Percentiles rank a stretch among this genome's conserved stretches.
These are phyloP conservation scores for Paramyrothecium roridum DNA, from an alignment of 2,329 filamentous ascomycete species.

Conservation along the genomic window DNA sequence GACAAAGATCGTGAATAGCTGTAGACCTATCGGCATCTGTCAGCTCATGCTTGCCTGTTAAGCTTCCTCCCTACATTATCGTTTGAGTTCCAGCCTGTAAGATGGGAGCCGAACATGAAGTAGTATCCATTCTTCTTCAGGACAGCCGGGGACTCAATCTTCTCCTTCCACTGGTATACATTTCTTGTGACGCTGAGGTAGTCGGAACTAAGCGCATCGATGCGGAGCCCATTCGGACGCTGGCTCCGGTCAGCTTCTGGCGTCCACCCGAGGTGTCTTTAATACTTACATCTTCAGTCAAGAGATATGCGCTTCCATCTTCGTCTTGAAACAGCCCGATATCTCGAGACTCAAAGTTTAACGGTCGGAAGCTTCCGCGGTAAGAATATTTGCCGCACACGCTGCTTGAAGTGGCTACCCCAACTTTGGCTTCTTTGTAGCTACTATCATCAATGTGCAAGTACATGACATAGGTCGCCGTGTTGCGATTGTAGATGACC, in stretches of 20 bases:
- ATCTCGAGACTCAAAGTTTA: conserved; percentile 44
- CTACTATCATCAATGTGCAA: conserved; percentile 62
- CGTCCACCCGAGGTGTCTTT: no score
- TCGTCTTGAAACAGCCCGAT: conserved; percentile 61
- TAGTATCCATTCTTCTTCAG: conserved; percentile 58
- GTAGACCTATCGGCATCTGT: conserved; percentile 34
- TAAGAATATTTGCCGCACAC: conserved; percentile 58
- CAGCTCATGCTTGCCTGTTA: neutral
- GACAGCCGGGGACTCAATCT: conserved; percentile 61
- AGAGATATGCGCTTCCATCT: conserved; percentile 56
- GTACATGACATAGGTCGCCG: conserved; percentile 64
- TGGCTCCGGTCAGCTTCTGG: conserved; percentile 13
- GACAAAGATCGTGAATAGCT: conserved; percentile 53
- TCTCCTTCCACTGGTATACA: conserved; percentile 49
- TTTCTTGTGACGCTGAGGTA: conserved; percentile 49
- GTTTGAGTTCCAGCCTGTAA: conserved; percentile 58
- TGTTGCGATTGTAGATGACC: conserved; percentile 64
- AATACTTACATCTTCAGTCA: conserved; percentile 61
- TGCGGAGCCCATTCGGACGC: conserved; percentile 56
- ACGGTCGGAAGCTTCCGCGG: conserved; percentile 28
- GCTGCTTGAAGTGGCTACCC: conserved; percentile 55
- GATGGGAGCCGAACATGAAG: conserved; percentile 61
- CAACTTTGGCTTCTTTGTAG: conserved; percentile 63
- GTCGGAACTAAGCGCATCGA: conserved; percentile 52
- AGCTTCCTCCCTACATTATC: conserved; percentile 47